These are phyloP conservation scores for Fomitopsis pulvina DNA, from an alignment of 768 basidiomycete species.

Conservation along the genomic window DNA sequence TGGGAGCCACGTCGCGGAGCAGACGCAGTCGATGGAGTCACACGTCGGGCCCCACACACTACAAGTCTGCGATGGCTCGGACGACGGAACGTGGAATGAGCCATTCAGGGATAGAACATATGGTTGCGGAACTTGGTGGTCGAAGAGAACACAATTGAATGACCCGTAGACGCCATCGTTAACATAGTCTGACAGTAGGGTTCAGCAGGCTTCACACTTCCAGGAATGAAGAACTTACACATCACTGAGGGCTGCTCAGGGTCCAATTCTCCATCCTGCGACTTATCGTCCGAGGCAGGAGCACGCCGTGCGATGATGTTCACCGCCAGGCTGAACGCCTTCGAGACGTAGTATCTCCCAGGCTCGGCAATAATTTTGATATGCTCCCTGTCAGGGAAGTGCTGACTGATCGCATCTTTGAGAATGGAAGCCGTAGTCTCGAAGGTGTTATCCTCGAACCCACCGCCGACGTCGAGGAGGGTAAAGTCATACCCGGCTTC, in stretches of 20 bases:
- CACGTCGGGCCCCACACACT: slow-evolving; percentile 99
- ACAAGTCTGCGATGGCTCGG: slow-evolving; percentile 41
- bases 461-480: slow-evolving; percentile 91
- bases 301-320: slow-evolving; percentile 90
- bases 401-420: slow-evolving; percentile 58
- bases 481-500: slow-evolving; percentile 76
- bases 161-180: slow-evolving; percentile 98
- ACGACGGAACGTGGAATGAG: slow-evolving; percentile 49
- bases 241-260: slow-evolving; percentile 60
- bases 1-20: slow-evolving; percentile 54
- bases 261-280: slow-evolving; percentile 18
- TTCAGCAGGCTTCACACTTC: background rate
- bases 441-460: slow-evolving; percentile 87
- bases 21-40: slow-evolving; percentile 95
- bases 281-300: slow-evolving; percentile 27
- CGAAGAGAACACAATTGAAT: slow-evolving; percentile 96
- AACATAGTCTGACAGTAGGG: slow-evolving; percentile 76
- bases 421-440: slow-evolving; percentile 72
- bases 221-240: slow-evolving; percentile 56
- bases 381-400: slow-evolving; percentile 70
- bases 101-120: slow-evolving; percentile 66
- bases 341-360: slow-evolving; percentile 88
- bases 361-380: slow-evolving; percentile 92
- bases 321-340: slow-evolving; percentile 86
- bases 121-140: slow-evolving; percentile 78